A percentile compares a stretch with the other conserved stretches of the same genome.
These are phyloP conservation scores for Pyrenochaeta sp. DNA, from an alignment of 2,329 filamentous ascomycete genomes.

Conservation along the genomic window DNA sequence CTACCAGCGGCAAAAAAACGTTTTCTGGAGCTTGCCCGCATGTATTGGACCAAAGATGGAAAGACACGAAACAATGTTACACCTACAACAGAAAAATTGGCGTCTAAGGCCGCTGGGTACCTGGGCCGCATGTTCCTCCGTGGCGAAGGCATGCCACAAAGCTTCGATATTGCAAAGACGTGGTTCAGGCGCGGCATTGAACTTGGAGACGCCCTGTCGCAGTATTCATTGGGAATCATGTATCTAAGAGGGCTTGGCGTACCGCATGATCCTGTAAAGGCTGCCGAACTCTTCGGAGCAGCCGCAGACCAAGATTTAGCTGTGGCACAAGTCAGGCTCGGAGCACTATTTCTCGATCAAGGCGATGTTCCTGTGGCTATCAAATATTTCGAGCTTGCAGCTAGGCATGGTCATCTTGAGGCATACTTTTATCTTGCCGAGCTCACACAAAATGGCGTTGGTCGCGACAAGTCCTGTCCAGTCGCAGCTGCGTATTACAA, in stretches of 20 bases:
- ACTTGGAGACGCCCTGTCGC: constrained; percentile 81
- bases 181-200: constrained; percentile 85
- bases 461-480: constrained; percentile 79
- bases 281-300: constrained; percentile 77
- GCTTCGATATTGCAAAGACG: constrained; percentile 75
- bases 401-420: constrained; percentile 83
- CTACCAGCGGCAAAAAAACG: constrained; percentile 78
- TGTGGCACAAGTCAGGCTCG: constrained; percentile 82
- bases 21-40: constrained; percentile 79
- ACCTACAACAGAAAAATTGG: constrained; percentile 76
- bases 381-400: constrained; percentile 87
- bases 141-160: constrained; percentile 83
- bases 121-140: constrained; percentile 89
- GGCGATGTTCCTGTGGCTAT: constrained; percentile 82
- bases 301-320: constrained; percentile 84
- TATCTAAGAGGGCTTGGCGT: constrained; percentile 81
- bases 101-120: constrained; percentile 84
- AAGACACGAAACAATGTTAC: constrained; percentile 75
- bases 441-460: constrained; percentile 81
- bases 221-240: constrained; percentile 85
- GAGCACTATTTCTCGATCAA: constrained; percentile 85
- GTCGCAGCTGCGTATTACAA: constrained; percentile 84
- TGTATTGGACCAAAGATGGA: constrained; percentile 85
- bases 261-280: constrained; percentile 72
- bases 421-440: constrained; percentile 93